Base-by-base conservation (phyloP, 2,329 filamentous ascomycete species). In the Acarospora socialis region DNA sequence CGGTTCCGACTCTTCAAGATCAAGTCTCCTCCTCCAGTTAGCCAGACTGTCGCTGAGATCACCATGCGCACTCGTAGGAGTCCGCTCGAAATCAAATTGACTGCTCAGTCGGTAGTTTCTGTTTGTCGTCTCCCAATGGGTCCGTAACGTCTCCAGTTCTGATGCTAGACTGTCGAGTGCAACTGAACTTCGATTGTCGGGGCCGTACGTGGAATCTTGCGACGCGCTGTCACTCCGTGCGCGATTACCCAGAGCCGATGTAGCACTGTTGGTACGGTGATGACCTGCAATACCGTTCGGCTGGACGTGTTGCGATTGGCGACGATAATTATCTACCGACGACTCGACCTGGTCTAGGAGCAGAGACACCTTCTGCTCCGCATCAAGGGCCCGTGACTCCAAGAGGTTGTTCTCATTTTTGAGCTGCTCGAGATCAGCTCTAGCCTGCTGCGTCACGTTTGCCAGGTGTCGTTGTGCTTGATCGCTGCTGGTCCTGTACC, bases 91-190 rank as follows among this genome's bases (percentile, higher is more conserved):
- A 51, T 94, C 86, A 46, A 92, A 92, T 31, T 80, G 75, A 48
- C 78, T 86, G 55, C 82, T 92, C 26, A 94, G 62, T 15, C 90
- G 78, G 55, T 95, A 94, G 48, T 82, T 92, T 56, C 92, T 90
- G 60, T 87, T 94, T 8, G 84, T 93, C 22, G 78, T 82, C 59
- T 95, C 84, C 90, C 90, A 98, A 47, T 94, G 86, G 32, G 67
- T 81, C 32, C 87, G 74, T 28, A 98, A 66, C 8, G 81, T 80
- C 53, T 98, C 90, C 5, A 98, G 73, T 59, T 98, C 90, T 41
- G 73, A 83, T 7, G 90, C 87, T 15, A 98, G 70, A 42, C 78
- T 90, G 55, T 98, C 90, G 13, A 98, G 68, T 3, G 86, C 87
- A 44, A 76, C 61, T 1, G 69, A 74, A 32, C 72, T 73, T 30